Evolutionary conservation across 176 grass and related monocot genomes (phyloP).

Genomic region (Dactylis glomerata): DNA sequence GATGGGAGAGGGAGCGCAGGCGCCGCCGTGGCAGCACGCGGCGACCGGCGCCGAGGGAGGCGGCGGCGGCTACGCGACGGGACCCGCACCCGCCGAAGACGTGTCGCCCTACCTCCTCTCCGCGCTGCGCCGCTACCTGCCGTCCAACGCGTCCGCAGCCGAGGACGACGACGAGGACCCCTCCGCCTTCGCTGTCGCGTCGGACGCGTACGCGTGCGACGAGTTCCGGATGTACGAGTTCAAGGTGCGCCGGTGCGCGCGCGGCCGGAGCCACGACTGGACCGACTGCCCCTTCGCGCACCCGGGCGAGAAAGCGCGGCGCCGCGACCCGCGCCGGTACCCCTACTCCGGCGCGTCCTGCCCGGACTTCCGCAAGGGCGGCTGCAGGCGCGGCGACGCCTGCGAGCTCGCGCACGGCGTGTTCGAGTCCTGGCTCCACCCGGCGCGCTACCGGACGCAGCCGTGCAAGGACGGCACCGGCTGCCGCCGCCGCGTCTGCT

Average conservation of each 20-base stretch:
- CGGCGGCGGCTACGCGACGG: not conserved
- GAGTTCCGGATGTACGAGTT: conserved; percentile 78
- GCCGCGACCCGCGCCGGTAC: conserved; percentile 60
- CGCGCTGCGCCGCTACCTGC: conserved; percentile 41
- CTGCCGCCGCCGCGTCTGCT: conserved; percentile 81
- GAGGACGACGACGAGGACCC: conserved; percentile 31
- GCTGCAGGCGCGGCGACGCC: conserved; percentile 60
- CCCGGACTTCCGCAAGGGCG: conserved; percentile 62
- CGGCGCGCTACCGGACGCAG: conserved; percentile 78
- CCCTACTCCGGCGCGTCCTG: conserved; percentile 67
- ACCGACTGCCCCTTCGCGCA: conserved; percentile 65
- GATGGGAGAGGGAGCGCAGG: conserved; percentile 63
- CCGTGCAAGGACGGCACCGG: conserved; percentile 75
- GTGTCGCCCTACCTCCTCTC: conserved; percentile 42
- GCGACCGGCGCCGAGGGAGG: conserved; percentile 10
- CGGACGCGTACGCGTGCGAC: conserved; percentile 74
- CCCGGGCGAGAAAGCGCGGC: conserved; percentile 64
- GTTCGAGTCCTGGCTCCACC: conserved; percentile 95
- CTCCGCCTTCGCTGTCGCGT: not conserved
- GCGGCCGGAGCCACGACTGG: conserved; percentile 70
- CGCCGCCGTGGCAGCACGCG: conserved; percentile 63
- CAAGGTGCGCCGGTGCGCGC: conserved; percentile 62
- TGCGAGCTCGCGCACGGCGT: conserved; percentile 78
- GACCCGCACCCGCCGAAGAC: conserved; percentile 13
- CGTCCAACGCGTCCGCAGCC: conserved; percentile 27